These are phyloP conservation scores for Hyaloscypha bicolor DNA, from an alignment of 495 filamentous ascomycete species.

Conservation along the genomic window DNA sequence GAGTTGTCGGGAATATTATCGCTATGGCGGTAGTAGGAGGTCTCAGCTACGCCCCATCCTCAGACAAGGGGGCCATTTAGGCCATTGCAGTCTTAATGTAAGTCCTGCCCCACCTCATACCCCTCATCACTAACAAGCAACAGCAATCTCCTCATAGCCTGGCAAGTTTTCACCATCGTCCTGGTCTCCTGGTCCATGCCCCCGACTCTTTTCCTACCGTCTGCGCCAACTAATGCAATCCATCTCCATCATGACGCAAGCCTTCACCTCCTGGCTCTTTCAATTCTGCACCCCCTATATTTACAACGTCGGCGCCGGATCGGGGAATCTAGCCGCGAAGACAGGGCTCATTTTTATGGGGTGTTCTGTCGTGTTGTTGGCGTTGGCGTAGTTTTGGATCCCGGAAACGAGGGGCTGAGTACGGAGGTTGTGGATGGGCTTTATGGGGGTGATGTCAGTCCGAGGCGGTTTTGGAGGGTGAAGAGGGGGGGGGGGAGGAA, in stretches of 20 bases:
- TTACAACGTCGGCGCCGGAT: conserved; percentile 26
- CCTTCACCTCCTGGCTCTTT: conserved; percentile 24
- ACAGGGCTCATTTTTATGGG: conserved; percentile 30
- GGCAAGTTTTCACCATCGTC: conserved; percentile 24
- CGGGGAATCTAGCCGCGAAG: conserved; percentile 26
- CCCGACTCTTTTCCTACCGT: conserved; percentile 21
- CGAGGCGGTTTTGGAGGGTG: conserved; percentile 16
- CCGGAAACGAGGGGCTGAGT: conserved; percentile 68
- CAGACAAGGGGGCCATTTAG: conserved; percentile 38
- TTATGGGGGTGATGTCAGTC: conserved; percentile 41
- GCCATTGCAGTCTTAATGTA: conserved; percentile 31
- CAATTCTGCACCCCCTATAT: conserved; percentile 28
- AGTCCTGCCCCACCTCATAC: not conserved
- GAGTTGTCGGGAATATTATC: conserved; percentile 13
- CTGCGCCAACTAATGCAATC: conserved; percentile 27
- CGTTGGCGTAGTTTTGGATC: conserved; percentile 56
- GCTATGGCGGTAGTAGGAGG: conserved; percentile 16
- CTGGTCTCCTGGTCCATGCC: conserved; percentile 20
- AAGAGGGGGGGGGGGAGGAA: not conserved
- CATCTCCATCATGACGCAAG: conserved; percentile 18
- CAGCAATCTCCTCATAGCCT: conserved; percentile 26
- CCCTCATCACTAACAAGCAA: not conserved
- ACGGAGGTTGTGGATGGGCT: conserved; percentile 73
- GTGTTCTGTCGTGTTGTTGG: conserved; percentile 44
- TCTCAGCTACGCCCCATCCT: conserved; percentile 6